Percentiles rank a stretch among this genome's conserved stretches.
These are phyloP conservation scores for Dothistroma pini DNA, from an alignment of 2,329 filamentous ascomycete genomes.

Conservation along the genomic window DNA sequence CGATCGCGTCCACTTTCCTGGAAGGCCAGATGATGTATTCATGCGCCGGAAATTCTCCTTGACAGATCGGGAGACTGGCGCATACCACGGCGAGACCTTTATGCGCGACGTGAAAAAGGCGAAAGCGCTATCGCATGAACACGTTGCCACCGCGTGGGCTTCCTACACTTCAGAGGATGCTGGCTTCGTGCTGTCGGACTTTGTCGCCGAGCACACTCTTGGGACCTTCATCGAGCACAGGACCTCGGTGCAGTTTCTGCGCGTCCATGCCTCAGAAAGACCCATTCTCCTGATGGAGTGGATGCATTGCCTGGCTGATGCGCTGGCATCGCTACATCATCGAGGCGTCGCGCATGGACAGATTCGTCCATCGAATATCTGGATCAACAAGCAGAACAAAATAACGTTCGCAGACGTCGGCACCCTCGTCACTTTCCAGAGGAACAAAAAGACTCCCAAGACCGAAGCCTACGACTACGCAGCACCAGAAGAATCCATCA, in stretches of 20 bases:
- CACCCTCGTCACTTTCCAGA: slow-evolving; percentile 47
- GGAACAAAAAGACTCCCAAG: slow-evolving; percentile 55
- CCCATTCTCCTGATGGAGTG: slow-evolving; percentile 64
- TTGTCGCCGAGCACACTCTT: slow-evolving; percentile 63
- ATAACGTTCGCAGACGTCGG: slow-evolving; percentile 65
- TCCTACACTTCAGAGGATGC: slow-evolving; percentile 64
- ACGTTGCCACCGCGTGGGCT: slow-evolving; percentile 67
- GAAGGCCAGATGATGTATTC: slow-evolving; percentile 54
- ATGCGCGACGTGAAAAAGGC: slow-evolving; percentile 58
- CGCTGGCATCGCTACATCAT: slow-evolving; percentile 64
- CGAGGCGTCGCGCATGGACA: slow-evolving; percentile 62
- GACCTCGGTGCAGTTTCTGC: slow-evolving; percentile 60
- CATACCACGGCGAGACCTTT: slow-evolving; percentile 47
- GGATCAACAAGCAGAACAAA: slow-evolving; percentile 62
- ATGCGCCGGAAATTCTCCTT: slow-evolving; percentile 34
- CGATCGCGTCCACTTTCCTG: slow-evolving; percentile 63
- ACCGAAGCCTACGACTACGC: slow-evolving; percentile 70
- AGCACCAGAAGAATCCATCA: slow-evolving; percentile 62
- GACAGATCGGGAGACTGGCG: slow-evolving; percentile 28
- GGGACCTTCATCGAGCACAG: slow-evolving; percentile 62
- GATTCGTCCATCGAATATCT: slow-evolving; percentile 67
- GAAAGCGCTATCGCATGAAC: slow-evolving; percentile 59
- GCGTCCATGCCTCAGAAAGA: slow-evolving; percentile 57
- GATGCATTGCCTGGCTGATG: slow-evolving; percentile 69
- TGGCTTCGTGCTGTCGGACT: slow-evolving; percentile 65